Evolutionary conservation across 495 filamentous ascomycete species (phyloP).

Genomic region (Monascus purpureus): DNA sequence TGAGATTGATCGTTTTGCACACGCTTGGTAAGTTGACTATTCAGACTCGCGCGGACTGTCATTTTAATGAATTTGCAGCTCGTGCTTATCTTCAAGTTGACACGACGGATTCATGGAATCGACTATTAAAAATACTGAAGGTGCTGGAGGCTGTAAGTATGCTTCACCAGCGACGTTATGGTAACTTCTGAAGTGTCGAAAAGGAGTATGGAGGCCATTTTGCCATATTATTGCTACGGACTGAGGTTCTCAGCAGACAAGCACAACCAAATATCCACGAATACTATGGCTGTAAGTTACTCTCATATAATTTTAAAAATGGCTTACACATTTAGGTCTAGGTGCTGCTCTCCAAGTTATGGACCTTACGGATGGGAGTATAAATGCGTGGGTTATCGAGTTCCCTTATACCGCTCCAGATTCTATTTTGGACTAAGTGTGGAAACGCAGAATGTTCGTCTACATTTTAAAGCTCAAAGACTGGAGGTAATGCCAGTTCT

Average conservation of each 20-base stretch:
- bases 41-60: neutral
- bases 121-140: constrained; percentile 2
- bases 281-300: constrained; percentile 31
- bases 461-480: constrained; percentile 53
- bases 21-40: constrained; percentile 6
- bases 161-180: constrained; percentile 4
- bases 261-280: constrained; percentile 19
- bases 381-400: constrained; percentile 35
- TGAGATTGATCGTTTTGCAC: constrained; percentile 53
- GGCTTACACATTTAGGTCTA: constrained; percentile 13
- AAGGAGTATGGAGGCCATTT: constrained; percentile 48
- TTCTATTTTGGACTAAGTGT: constrained; percentile 30
- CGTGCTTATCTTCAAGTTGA: constrained; percentile 8
- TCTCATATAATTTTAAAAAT: constrained; percentile 11
- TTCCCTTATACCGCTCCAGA: neutral
- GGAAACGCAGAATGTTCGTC: too few species aligned
- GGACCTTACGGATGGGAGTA: constrained; percentile 43
- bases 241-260: constrained; percentile 44
- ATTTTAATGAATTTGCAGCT: constrained; percentile 8
- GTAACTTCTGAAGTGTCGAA: neutral
- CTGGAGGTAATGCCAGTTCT: constrained; percentile 4
- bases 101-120: constrained; percentile 1
- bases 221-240: constrained; percentile 50
- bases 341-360: constrained; percentile 37
- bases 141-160: constrained; percentile 11